A percentile compares a stretch with the other conserved stretches of the same genome.
Conservation (phyloP, 1,284 basidiomycete species). For the Fomitiporia mediterranea region DNA sequence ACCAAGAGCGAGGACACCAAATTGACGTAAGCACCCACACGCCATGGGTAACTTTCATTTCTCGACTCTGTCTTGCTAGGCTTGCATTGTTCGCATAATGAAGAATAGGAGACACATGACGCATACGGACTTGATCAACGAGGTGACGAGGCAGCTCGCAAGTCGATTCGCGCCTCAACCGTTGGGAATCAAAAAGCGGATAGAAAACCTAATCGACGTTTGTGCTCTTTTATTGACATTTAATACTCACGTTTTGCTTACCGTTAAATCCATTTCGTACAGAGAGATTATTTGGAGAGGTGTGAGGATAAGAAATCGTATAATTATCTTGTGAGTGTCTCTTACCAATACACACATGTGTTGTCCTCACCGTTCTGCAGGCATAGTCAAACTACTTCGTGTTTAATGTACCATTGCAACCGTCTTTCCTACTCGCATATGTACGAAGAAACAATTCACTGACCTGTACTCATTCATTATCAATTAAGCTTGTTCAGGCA, state of each 20-base stretch:
- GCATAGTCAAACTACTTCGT: constrained; percentile 4
- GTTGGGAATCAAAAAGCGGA: constrained; percentile 86
- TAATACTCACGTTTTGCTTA: background rate
- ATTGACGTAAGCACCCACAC: constrained; percentile 64
- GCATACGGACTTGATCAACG: constrained; percentile 88
- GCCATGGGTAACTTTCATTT: constrained; percentile 7
- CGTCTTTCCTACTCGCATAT: background rate
- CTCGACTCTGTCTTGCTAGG: constrained; percentile 43
- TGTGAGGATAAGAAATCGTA: constrained; percentile 21
- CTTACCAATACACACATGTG: background rate
- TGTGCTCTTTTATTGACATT: constrained; percentile 21
- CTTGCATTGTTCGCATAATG: constrained; percentile 97
- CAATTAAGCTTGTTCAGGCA: background rate
- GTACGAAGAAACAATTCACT: background rate
- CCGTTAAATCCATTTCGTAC: too few species aligned
- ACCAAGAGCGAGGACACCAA: constrained; percentile 89
- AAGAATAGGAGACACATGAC: constrained; percentile 90
- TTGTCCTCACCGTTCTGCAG: background rate
- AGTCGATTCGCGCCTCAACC: constrained; percentile 86
- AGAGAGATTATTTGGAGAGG: constrained; percentile 20
- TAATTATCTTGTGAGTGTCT: constrained; percentile 19
- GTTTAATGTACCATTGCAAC: background rate
- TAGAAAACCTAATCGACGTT: constrained; percentile 93
- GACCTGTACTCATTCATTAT: background rate
- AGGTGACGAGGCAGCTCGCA: constrained; percentile 85